phyloP scores from a whole-genome alignment of 768 basidiomycete genomes.

The Cyathus striatus region DNA sequence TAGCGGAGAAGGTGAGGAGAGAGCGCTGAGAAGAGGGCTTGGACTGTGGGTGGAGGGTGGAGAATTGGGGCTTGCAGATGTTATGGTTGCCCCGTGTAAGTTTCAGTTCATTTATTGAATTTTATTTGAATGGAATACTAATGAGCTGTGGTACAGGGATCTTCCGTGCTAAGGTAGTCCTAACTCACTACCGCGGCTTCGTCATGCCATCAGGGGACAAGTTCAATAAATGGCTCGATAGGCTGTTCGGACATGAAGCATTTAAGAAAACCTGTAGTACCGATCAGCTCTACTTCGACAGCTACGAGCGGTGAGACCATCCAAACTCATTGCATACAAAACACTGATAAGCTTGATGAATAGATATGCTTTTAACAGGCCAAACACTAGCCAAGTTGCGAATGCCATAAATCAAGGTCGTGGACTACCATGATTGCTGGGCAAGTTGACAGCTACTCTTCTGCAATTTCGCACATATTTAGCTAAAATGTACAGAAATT shows the following conservation, averaged over 20 bases:
- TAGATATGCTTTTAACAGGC: constrained; percentile 74
- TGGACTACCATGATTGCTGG: constrained; percentile 61
- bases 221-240: constrained; percentile 46
- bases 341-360: too few species aligned
- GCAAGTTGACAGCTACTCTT: too few species aligned
- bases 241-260: constrained; percentile 53
- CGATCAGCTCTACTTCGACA: constrained; percentile 61
- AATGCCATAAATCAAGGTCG: constrained; percentile 69
- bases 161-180: constrained; percentile 56
- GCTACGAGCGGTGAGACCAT: constrained; percentile 56
- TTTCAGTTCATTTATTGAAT: constrained; percentile 7
- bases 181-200: constrained; percentile 67
- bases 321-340: too few species aligned
- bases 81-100: constrained; percentile 70
- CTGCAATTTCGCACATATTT: too few species aligned
- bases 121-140: neutral
- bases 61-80: constrained; percentile 54
- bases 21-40: constrained; percentile 30
- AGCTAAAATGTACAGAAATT: too few species aligned
- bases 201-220: constrained; percentile 42
- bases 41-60: constrained; percentile 59
- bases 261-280: constrained; percentile 69
- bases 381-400: constrained; percentile 73
- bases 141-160: constrained; percentile 44
- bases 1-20: constrained; percentile 33